Base-by-base conservation (phyloP, 805 yeast species). In the Naumovozyma castellii region DNA sequence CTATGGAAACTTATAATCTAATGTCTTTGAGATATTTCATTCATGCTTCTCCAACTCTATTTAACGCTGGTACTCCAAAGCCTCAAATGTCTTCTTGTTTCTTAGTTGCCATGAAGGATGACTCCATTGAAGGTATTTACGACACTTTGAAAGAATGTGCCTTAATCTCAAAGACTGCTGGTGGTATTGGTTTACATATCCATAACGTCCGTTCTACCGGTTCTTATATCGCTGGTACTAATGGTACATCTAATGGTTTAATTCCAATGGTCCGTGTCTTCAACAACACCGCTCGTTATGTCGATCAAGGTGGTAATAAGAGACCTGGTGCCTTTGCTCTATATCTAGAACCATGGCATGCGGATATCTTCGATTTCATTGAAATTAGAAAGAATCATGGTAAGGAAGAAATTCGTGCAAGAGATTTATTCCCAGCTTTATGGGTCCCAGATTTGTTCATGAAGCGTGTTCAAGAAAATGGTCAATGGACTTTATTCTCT, bases 261-360 rank as follows among this genome's bases (percentile, higher is more conserved):
- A 80, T 88, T 32, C 98, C 98, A n/a, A 87, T 90, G 97, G 68
- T 90, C 19, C 77, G 95, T 51, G 97, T 90, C 8, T 90, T 80
- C 68, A 90, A 90, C 68, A 83, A 86, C 65, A 87, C 97, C 18
- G 97, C 98, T 15, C 76, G 96, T 51, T 90, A 88, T 56, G 97
- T 90, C 32, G 97, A 90, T 55, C 98, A 90, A 70, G 98, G 98
- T 46, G 97, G 97, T 41, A 90, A 90, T 66, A 88, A 88, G 64
- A 72, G 98, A 55, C 98, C 98, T 0, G 97, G 97, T 46, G 98
- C 98, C 3, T 84, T 90, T 63, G 95, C 96, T 28, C 65, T 87
- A 29, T 90, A 88, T 64, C 62, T 90, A 29, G 98, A 90, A 65
- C 97, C 98, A 41, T 90, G 98, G 98, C 98, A 90, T 59, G 75